These are phyloP conservation scores for Colletotrichum sp. DNA, from an alignment of 2,329 filamentous ascomycete species.

Conservation along the genomic window DNA sequence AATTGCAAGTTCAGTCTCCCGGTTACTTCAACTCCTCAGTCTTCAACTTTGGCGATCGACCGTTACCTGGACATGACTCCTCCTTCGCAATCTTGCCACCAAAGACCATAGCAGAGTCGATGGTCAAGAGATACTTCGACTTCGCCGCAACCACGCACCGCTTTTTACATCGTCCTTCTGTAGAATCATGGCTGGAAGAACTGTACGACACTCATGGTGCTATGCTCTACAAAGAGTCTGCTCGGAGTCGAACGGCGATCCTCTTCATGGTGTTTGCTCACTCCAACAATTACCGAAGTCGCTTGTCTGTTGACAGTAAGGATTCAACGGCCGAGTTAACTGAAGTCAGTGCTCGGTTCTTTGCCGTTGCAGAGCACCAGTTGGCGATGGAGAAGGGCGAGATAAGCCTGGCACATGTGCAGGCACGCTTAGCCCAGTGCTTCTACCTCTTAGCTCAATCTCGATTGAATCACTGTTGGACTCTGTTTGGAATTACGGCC, in stretches of 20 bases:
- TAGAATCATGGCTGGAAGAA: slow-evolving; percentile 50
- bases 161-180: slow-evolving; percentile 56
- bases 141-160: slow-evolving; percentile 61
- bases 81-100: slow-evolving; percentile 44
- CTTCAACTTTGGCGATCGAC: slow-evolving; percentile 55
- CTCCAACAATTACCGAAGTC: slow-evolving; percentile 43
- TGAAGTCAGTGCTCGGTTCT: slow-evolving; percentile 30
- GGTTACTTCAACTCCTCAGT: slow-evolving; percentile 46
- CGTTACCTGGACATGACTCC: slow-evolving; percentile 43
- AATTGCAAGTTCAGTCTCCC: slow-evolving; percentile 45
- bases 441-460: slow-evolving; percentile 48
- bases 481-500: slow-evolving; percentile 44
- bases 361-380: slow-evolving; percentile 39
- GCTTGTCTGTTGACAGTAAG: slow-evolving; percentile 11
- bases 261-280: slow-evolving; percentile 59
- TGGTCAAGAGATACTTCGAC: slow-evolving; percentile 59
- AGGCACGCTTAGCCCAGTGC: slow-evolving; percentile 45
- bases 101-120: slow-evolving; percentile 32
- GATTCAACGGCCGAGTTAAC: slow-evolving; percentile 18
- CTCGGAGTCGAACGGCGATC: slow-evolving; percentile 42
- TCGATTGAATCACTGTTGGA: slow-evolving; percentile 52
- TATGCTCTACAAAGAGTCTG: slow-evolving; percentile 27
- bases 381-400: slow-evolving; percentile 40
- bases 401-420: slow-evolving; percentile 41
- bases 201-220: slow-evolving; percentile 38